Percentiles rank a stretch among this genome's conserved stretches.
phyloP scores from a whole-genome alignment of 2,329 filamentous ascomycete genomes.

The Tolypocladium cylindrosporum region DNA sequence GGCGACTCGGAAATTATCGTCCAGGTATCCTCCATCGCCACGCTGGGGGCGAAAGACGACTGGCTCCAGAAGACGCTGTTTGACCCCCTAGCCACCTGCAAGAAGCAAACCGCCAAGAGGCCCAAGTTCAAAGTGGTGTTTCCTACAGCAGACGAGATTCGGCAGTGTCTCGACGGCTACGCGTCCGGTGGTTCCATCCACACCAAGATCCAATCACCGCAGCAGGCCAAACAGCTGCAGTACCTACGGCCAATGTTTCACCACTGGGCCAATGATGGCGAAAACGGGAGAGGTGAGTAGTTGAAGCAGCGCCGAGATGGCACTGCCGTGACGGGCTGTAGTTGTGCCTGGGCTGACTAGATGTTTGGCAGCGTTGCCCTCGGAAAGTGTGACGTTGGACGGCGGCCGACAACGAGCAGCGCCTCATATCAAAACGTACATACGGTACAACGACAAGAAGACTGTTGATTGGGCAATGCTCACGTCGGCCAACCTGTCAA shows the following conservation, averaged over 20 bases:
- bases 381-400: conserved; percentile 22
- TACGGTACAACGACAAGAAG: conserved; percentile 45
- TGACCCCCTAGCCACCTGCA: conserved; percentile 29
- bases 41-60: conserved; percentile 56
- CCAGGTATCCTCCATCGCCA: conserved; percentile 75
- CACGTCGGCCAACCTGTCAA: conserved; percentile 86
- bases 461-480: conserved; percentile 75
- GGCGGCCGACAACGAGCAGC: conserved; percentile 60
- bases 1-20: conserved; percentile 40
- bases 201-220: conserved; percentile 59
- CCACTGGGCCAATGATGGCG: conserved; percentile 62
- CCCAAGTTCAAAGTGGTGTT: conserved; percentile 65
- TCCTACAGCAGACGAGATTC: conserved; percentile 70
- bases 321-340: neutral
- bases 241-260: conserved; percentile 62
- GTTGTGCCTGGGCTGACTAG: neutral
- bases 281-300: conserved; percentile 16
- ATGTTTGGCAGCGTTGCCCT: conserved; percentile 13
- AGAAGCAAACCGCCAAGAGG: conserved; percentile 11
- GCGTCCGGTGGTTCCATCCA: conserved; percentile 70
- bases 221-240: conserved; percentile 63
- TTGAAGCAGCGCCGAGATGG: too few relatives aligned
- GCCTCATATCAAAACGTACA: conserved; percentile 85
- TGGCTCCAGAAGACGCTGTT: conserved; percentile 65
- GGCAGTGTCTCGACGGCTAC: conserved; percentile 69